Evolutionary conservation across 768 basidiomycete genomes (phyloP), one percentile per base, ranked within the genome.

Genomic region (Phylloporus arenicola): DNA sequence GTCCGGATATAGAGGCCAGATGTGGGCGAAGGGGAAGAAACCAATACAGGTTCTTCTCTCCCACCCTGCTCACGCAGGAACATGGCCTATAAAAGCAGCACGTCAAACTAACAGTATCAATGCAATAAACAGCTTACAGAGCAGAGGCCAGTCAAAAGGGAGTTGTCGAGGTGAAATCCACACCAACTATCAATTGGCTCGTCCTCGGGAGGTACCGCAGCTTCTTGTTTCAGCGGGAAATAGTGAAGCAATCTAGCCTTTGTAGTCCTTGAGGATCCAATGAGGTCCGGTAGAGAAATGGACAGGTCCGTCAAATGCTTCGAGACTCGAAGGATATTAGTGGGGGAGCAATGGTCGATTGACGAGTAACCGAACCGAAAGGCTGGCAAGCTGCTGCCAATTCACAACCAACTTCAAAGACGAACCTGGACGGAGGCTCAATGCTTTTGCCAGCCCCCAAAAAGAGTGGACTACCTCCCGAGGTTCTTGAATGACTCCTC

Each of bases 181-280:
- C 95, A 98, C 82, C 91, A 93, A 56, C 83, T 88, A 56, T 96
- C 92, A 25, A 92, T 70, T 2, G 83, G 73, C 43, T 83, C 84
- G 54, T 85, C 80, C 31, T 83, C 78, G 4, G 63, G 52, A 0
- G 72, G 68, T 6, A 59, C 55, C 17, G 64, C 55, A 17, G 55
- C 59, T 41, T 70, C 75, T 2, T 76, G 64, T 24, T 76, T 62
- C 10, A 84, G 82, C 14, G 95, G 88, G 61, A 93, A 99, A 68
- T 99, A 99, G 64, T 99, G 95, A n/a, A 99, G 74, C 12, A 99
- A 78, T 29, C 96, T 81, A 3, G 91, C 95, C 67, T 98, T 98
- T 34, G 82, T 88, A 6, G 88, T 91, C 59, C 87, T 84, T 8
- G 90, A 90, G 3, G 77, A 75, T 16, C 74, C 68, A 61, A 98